Conservation (phyloP, 139 green algal genomes). For the Pleodorina starrii region DNA sequence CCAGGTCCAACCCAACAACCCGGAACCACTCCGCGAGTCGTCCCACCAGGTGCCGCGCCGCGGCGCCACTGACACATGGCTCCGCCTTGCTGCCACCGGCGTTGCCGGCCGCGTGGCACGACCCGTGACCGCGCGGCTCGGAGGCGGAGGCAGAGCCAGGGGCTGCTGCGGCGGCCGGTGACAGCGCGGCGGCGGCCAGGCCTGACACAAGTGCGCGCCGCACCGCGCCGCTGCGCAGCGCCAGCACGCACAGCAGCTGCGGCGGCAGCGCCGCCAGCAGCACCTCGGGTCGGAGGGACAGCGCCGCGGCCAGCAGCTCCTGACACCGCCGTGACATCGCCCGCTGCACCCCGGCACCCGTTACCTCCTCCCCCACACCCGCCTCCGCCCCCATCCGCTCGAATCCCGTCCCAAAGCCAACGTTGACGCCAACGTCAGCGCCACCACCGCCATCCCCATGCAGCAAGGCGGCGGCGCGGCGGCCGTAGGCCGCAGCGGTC, state of each 20-base stretch:
- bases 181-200: not conserved
- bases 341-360: not conserved
- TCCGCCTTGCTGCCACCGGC: not conserved
- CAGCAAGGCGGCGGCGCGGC: too few relatives aligned
- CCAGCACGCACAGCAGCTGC: slow-evolving; percentile 3
- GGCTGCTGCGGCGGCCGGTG: not conserved
- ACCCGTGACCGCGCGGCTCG: too few relatives aligned
- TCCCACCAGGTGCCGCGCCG: not conserved
- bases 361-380: not conserved
- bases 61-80: not conserved
- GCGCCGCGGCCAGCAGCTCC: not conserved
- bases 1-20: not conserved
- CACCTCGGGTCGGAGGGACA: not conserved
- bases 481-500: too few relatives aligned
- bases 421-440: not conserved
- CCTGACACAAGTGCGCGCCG: not conserved
- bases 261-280: slow-evolving; percentile 4
- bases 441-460: too few relatives aligned
- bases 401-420: not conserved
- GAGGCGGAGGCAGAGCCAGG: not conserved
- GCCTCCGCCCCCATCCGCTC: not conserved
- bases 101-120: too few relatives aligned
- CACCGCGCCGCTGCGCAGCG: not conserved
- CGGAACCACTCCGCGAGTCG: not conserved
- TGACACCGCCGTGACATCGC: not conserved